Base-by-base conservation (phyloP, 257 asterid species). In the Cynanchum wilfordii region DNA sequence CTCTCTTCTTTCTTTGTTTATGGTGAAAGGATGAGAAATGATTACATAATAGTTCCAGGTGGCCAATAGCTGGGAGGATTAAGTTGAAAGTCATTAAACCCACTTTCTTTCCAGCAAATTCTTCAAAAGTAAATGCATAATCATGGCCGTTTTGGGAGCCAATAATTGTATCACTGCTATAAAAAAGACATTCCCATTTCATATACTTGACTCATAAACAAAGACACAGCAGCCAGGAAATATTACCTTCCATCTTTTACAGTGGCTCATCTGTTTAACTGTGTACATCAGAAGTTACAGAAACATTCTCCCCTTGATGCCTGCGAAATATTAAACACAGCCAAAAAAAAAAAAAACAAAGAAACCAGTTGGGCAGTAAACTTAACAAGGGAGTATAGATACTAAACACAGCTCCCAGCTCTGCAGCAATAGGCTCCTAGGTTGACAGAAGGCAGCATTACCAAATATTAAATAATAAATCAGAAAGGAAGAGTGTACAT, bases 91-190 rank as follows among this genome's bases (percentile, higher is more conserved):
- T 52, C 71, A 49, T 49, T 27, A 49, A 62, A 15, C 64, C 50
- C 50, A 65, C 69, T 24, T 58, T 60, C 33, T 12, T 66, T 57
- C 29, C 4, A 30, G 56, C 56, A 30, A 52, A 76, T 59, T 59
- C 64, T 50, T 76, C 29, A 36, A 76, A 60, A 49, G 71, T 33
- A 45, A 19, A 69, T 11, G 45, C 58, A 69, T 36, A 24, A 69
- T 69, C 36, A 60, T 69, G 75, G 65, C 20, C 16, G 62, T 58
- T 68, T 17, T n/a, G 65, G 75, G 68, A 49, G 47, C 15, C 70
- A 66, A 68, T 63, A 19, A 15, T 56, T 71, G 27, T 24, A 56
- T 40, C 30, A 6, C 2, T 68, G 40, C 49, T 5, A 42, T 42
- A 42, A 42, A 42, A 42, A 42, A 42, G 40, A 36, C 40, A 4